Percentiles rank a stretch among this genome's conserved stretches.
phyloP scores from a whole-genome alignment of 257 asterid species.

The Ligustrum vulgare region DNA sequence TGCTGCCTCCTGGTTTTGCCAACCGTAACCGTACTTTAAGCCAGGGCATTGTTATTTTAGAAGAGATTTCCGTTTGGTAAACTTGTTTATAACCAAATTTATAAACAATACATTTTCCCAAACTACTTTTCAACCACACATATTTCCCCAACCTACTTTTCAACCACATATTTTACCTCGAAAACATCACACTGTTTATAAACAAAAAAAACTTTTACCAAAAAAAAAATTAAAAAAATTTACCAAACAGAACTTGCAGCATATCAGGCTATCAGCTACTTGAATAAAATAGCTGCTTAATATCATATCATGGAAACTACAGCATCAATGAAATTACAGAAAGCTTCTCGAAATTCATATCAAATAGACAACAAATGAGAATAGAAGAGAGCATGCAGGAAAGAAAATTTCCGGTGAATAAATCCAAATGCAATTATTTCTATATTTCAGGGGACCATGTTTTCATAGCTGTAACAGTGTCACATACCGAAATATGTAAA shows the following conservation, averaged over 20 bases:
- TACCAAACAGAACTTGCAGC: too few species aligned
- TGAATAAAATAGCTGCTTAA: not conserved
- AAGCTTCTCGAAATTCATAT: too few species aligned
- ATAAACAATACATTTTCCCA: too few species aligned
- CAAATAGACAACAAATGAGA: not conserved
- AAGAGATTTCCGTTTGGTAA: too few species aligned
- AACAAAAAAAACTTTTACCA: too few species aligned
- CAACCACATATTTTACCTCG: too few species aligned
- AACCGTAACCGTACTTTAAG: constrained; percentile 24
- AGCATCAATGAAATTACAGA: not conserved
- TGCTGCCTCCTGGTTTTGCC: constrained; percentile 39
- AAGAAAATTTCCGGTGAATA: not conserved
- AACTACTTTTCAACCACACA: too few species aligned
- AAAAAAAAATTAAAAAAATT: too few species aligned
- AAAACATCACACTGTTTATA: too few species aligned
- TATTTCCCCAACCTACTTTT: too few species aligned
- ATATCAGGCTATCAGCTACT: too few species aligned
- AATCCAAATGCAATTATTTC: not conserved
- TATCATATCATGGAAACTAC: not conserved
- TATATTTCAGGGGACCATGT: not conserved
- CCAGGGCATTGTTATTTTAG: constrained; percentile 32
- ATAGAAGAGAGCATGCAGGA: not conserved
- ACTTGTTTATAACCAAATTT: too few species aligned
- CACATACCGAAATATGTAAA: not conserved
- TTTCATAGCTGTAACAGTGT: not conserved